Evolutionary conservation across 2,329 filamentous ascomycete species (phyloP).

Genomic region (Mycocentrospora acerina): DNA sequence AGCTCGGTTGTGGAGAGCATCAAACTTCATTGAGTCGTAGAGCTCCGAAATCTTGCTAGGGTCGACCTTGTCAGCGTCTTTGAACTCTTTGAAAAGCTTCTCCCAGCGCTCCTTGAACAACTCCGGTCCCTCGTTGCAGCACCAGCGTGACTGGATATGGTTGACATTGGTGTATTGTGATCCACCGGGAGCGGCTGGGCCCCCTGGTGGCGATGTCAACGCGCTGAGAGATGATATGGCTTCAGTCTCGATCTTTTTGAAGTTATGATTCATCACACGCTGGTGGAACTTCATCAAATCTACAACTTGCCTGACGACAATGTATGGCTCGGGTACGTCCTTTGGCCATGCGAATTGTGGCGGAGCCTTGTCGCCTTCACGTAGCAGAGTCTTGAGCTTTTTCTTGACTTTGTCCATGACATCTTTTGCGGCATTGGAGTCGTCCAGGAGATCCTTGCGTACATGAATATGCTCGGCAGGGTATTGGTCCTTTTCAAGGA

Average conservation of each 20-base stretch:
- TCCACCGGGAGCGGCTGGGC: constrained; percentile 32
- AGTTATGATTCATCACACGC: constrained; percentile 92
- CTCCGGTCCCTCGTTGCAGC: constrained; percentile 90
- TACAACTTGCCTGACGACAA: constrained; percentile 88
- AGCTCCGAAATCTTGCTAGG: constrained; percentile 98
- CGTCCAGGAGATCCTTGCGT: constrained; percentile 91
- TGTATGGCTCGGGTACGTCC: constrained; percentile 89
- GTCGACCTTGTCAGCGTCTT: constrained; percentile 95
- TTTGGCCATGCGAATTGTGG: constrained; percentile 97
- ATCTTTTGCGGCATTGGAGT: constrained; percentile 97
- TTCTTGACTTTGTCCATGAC: constrained; percentile 99
- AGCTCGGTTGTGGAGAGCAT: constrained; percentile 92
- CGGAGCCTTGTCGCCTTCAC: constrained; percentile 89
- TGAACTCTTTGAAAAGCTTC: constrained; percentile 95
- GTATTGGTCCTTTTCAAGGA: constrained; percentile 83
- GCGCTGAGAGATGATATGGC: constrained; percentile 63
- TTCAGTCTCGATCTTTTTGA: constrained; percentile 70
- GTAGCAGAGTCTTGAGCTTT: constrained; percentile 89
- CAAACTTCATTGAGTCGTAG: constrained; percentile 99
- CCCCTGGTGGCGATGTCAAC: constrained; percentile 22
- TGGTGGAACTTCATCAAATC: constrained; percentile 98
- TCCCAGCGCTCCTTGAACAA: constrained; percentile 97
- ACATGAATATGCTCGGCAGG: constrained; percentile 84
- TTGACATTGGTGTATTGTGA: constrained; percentile 35
- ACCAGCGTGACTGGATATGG: constrained; percentile 86